Conservation (phyloP, 164 flowering plant genomes). For the Litsea cubeba region DNA sequence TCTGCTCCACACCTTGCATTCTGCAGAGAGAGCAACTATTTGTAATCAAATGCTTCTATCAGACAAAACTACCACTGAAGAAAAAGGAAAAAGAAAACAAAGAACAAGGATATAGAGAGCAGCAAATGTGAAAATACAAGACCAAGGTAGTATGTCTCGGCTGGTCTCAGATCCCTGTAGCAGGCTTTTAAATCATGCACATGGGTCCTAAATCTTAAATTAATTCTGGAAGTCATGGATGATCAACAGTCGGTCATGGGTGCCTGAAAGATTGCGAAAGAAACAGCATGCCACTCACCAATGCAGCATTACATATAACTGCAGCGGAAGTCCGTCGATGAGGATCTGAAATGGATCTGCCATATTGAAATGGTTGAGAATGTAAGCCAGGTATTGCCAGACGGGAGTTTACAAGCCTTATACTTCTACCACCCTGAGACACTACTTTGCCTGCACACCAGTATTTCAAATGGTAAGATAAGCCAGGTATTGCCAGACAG, state of each 20-base stretch:
- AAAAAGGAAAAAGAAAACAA: not conserved
- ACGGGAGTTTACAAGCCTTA: not conserved
- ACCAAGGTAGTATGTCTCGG: no score
- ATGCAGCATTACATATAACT: not conserved
- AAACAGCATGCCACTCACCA: not conserved
- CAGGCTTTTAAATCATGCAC: no score
- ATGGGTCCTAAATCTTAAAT: no score
- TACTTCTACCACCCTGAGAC: not conserved
- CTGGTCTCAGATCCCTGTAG: no score
- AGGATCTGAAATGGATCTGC: not conserved
- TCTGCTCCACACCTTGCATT: constrained; percentile 62
- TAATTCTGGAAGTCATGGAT: no score
- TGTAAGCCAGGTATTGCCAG: not conserved
- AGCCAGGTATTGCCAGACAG: not conserved
- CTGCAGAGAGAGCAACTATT: constrained; percentile 30
- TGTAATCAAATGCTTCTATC: not conserved
- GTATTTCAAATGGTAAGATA: no score
- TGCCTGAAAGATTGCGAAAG: no score
- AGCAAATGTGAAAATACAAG: no score
- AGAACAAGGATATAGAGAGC: no score
- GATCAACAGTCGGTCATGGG: no score
- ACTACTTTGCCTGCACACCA: not conserved
- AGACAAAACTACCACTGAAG: not conserved
- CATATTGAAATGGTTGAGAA: not conserved
- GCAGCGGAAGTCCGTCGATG: not conserved